Base-by-base conservation (phyloP, 805 yeast species). In the Clavispora fructus region DNA sequence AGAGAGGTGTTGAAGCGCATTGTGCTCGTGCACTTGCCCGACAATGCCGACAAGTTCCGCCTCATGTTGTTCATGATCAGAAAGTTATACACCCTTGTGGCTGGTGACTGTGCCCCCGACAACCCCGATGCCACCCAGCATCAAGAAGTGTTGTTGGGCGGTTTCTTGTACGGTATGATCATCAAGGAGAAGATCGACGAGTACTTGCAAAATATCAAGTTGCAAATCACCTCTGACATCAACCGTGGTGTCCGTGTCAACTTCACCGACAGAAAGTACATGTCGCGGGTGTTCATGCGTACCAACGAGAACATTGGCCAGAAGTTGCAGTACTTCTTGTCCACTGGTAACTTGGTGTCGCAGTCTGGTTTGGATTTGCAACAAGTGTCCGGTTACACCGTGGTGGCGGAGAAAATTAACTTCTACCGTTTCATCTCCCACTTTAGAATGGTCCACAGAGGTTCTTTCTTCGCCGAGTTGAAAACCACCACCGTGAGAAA, bases 51-150 rank as follows among this genome's bases (percentile, higher is more conserved):
- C 65, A 94, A 94, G 70, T 90, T 88, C 67, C 78, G 89, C 61
- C 74, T 91, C 84, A 71, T 94, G 50, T 68, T 91, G 50, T 94
- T 91, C 70, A 94, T 94, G 98, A 83, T 94, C 59, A 82, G 98
- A 75, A 94, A 94, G 69, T 77, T 94, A 50, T 94, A 94, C 65
- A 78, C 98, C 0, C 77, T 94, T 53, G 98, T 92, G 39, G 97
- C 97, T 32, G 97, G 97, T 50, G 97, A 92, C 63, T 92, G 97
- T 67, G 74, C 91, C 44, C 92, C 97, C 14, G 99, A 94, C 67
- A 94, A 94, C 70, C 99, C 99, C 64, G 99, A 94, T 83, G 95
- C 98, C 42, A 88, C 97, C 9, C 99, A 94, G 75, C 97, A 94
- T 75, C 99, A 94, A 71, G 99, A 94, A 71, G 87, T 94, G 29